Evolutionary conservation across 805 yeast species (phyloP).

Genomic region (Candida qinlingensis): DNA sequence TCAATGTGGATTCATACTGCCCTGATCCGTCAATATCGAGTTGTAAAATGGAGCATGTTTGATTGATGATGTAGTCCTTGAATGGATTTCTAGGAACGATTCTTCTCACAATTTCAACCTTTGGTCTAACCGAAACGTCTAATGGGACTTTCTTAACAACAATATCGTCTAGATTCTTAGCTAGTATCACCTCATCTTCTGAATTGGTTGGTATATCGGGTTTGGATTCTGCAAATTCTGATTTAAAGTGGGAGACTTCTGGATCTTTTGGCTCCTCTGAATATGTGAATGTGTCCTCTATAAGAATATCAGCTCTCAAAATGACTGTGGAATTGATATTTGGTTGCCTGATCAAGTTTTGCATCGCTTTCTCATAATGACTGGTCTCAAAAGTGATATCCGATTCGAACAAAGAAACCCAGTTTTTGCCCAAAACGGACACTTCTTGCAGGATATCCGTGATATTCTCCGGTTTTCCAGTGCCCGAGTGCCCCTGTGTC

Average conservation of each 20-base stretch:
- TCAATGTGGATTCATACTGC: conserved; percentile 39
- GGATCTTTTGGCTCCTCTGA: conserved; percentile 20
- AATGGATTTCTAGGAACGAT: conserved; percentile 89
- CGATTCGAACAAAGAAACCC: conserved; percentile 56
- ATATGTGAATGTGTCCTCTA: conserved; percentile 41
- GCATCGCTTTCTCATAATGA: conserved; percentile 74
- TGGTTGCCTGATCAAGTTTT: conserved; percentile 74
- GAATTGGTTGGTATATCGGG: conserved; percentile 29
- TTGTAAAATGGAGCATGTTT: conserved; percentile 62
- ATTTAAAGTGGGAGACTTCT: conserved; percentile 18
- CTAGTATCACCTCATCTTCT: conserved; percentile 20
- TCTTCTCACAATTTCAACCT: conserved; percentile 63
- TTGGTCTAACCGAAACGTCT: conserved; percentile 28
- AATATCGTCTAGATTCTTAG: conserved; percentile 37
- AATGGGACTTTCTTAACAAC: conserved; percentile 30
- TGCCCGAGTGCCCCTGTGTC: neutral
- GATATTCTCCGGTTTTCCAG: conserved; percentile 3
- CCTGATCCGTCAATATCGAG: conserved; percentile 21
- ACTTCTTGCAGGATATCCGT: conserved; percentile 34
- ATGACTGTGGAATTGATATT: conserved; percentile 90
- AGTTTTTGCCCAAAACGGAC: conserved; percentile 50
- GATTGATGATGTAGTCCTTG: conserved; percentile 78
- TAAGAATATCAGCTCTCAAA: conserved; percentile 77
- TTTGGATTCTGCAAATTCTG: conserved; percentile 22
- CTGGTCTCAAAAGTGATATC: conserved; percentile 42